These are phyloP conservation scores for Torulaspora franciscae DNA, from an alignment of 805 yeast species.

Conservation along the genomic window DNA sequence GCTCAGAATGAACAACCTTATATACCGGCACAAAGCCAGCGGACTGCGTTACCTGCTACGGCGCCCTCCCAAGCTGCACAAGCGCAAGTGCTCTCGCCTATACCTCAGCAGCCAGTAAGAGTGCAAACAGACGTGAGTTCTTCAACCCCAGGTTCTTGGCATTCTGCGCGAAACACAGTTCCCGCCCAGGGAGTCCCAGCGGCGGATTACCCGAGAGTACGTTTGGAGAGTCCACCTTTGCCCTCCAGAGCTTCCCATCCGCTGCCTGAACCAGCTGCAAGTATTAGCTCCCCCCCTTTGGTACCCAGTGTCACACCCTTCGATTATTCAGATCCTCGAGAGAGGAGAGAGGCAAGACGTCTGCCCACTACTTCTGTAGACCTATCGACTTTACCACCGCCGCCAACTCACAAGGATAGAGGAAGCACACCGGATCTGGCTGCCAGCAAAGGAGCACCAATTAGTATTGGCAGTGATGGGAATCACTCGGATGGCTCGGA, in stretches of 20 bases:
- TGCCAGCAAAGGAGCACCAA: neutral
- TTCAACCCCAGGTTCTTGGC: no score
- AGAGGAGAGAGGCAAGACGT: neutral
- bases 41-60: no score
- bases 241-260: neutral
- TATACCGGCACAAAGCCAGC: no score
- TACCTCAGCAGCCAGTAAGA: neutral
- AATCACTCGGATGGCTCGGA: neutral
- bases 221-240: conserved; percentile 7
- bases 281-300: neutral
- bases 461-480: neutral
- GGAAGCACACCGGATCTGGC: conserved; percentile 5
- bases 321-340: conserved; percentile 4
- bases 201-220: conserved; percentile 3
- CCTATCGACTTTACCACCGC: conserved; percentile 24
- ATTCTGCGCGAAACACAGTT: neutral
- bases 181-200: neutral
- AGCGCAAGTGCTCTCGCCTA: neutral
- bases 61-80: neutral
- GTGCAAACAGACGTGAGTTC: no score
- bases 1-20: no score
- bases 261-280: neutral
- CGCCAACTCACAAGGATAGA: conserved; percentile 32
- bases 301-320: conserved; percentile 5
- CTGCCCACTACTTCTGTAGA: conserved; percentile 16